A percentile compares a stretch with the other conserved stretches of the same genome.
Conservation (phyloP, 306 rosid genomes). For the Corylus americana region DNA sequence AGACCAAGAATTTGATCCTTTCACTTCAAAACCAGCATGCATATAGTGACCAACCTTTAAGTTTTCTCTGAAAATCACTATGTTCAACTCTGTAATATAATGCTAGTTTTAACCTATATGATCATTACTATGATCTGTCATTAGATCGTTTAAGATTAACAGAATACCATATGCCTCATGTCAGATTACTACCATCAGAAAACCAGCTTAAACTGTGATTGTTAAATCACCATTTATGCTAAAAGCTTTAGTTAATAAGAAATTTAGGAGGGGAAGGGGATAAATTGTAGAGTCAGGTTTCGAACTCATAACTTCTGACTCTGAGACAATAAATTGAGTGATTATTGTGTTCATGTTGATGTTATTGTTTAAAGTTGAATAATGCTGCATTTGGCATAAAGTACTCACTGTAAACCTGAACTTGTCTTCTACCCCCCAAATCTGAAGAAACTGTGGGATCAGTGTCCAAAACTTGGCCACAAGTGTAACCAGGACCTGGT, state of each 20-base stretch:
- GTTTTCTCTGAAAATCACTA: neutral
- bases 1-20: neutral
- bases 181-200: neutral
- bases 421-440: constrained; percentile 60
- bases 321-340: neutral
- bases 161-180: neutral
- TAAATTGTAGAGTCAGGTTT: no score
- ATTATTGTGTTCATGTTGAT: neutral
- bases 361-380: neutral
- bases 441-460: constrained; percentile 55
- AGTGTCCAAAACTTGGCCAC: constrained; percentile 53
- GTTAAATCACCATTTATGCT: no score
- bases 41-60: neutral
- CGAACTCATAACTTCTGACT: no score
- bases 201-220: neutral
- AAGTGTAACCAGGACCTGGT: constrained; percentile 84
- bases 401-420: constrained; percentile 68
- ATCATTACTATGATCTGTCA: neutral
- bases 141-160: neutral
- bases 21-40: neutral
- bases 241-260: no score
- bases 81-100: neutral
- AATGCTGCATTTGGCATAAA: constrained; percentile 7
- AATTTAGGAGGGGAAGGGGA: no score
- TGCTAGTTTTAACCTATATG: neutral